Evolutionary conservation across 2,329 filamentous ascomycete genomes (phyloP), one percentile per base, ranked within the genome.

Genomic region (Gnomoniopsis sp.): DNA sequence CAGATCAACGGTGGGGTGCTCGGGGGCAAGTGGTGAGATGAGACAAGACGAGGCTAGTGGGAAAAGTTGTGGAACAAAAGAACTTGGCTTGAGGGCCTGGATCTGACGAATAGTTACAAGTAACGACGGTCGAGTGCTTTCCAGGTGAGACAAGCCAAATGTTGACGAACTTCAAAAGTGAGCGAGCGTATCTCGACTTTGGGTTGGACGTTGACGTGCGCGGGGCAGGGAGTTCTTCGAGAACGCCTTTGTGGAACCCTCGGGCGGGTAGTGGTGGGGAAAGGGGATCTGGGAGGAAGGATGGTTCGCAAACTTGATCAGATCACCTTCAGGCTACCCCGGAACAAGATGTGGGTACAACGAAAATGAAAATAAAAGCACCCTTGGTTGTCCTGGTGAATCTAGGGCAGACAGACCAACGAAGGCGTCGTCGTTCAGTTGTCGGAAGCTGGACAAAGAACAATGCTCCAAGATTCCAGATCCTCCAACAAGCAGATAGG

Each of bases 231-330:
- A 41, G 49, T 55, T 48, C 49, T 52, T 59, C 43, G 36, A 41
- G 41, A 49, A 26, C 36, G 56, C 33, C 52, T 53, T n/a, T 56
- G 59, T 59, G 59, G 53, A 54, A 56, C 60, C 49, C 22, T 43
- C 46, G 48, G 44, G 55, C 46, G 55, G 50, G 58, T 58, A 47
- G 58, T 59, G 38, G 52, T 53, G 53, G 55, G 60, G 60, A 53
- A 57, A 49, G 44, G 46, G 49, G 49, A 50, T 15, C 19, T 41
- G 23, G 22, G 33, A 44, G 36, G 49, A 53, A 46, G 55, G 49
- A 58, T n/a, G 46, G 48, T 52, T n/a, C 49, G 46, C 36, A n/a
- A 47, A 12, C 48, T 43, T 7, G 15, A 44, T 44, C 8, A n/a
- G 44, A 50, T 34, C n/a, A 21, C 8, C 54, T n/a, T 33, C 26